These are phyloP conservation scores for Nakazawaea ernobii DNA, from an alignment of 805 yeast species.

Conservation along the genomic window DNA sequence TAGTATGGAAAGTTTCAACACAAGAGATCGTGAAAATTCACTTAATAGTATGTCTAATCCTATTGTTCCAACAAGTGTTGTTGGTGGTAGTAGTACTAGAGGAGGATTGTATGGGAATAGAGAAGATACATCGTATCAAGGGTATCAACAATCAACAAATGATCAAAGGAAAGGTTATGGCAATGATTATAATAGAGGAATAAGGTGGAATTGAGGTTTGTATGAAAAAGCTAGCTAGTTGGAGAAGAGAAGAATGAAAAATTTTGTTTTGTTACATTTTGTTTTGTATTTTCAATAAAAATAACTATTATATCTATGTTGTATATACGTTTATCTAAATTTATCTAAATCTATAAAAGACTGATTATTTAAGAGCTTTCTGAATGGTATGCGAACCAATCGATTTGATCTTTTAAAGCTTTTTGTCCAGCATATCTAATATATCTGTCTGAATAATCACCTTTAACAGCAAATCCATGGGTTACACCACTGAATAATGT, in stretches of 20 bases:
- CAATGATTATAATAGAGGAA: conserved; percentile 10
- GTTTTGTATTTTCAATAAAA: background rate
- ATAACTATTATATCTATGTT: too few species aligned
- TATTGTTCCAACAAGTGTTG: conserved; percentile 21
- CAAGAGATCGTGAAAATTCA: conserved; percentile 19
- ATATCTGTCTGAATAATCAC: conserved; percentile 51
- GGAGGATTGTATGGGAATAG: background rate
- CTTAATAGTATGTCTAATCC: conserved; percentile 10
- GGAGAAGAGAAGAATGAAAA: background rate
- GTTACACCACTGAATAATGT: conserved; percentile 55
- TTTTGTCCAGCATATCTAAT: conserved; percentile 65
- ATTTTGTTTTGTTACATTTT: background rate
- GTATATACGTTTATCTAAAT: background rate
- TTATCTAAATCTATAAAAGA: too few species aligned
- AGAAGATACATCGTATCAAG: conserved; percentile 5
- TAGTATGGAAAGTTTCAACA: background rate
- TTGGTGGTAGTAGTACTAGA: conserved; percentile 14
- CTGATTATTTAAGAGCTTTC: too few species aligned
- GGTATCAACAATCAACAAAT: conserved; percentile 2
- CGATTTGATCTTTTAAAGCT: conserved; percentile 43
- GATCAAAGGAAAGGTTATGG: conserved; percentile 10
- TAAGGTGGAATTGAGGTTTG: conserved; percentile 16
- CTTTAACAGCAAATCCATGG: conserved; percentile 82
- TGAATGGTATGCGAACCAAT: conserved; percentile 19
- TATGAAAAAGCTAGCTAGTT: too few species aligned